Conservation (phyloP, 2,329 filamentous ascomycete genomes). For the Microsporum audouinii region DNA sequence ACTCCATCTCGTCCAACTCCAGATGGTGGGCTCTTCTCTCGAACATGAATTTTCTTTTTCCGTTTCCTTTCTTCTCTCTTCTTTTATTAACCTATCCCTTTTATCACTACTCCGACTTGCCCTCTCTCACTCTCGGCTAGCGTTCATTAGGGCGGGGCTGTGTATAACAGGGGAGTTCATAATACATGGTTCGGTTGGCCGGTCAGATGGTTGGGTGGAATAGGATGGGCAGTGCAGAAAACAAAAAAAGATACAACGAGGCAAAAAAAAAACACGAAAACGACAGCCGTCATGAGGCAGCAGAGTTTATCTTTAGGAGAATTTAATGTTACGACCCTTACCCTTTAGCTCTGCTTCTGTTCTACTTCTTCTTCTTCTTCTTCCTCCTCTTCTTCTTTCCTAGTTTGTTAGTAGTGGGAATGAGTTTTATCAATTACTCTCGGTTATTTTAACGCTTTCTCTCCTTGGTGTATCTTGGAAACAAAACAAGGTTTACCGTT, state of each 20-base stretch:
- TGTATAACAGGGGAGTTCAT: background rate
- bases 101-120: background rate
- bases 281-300: background rate
- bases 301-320: background rate
- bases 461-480: too few species aligned
- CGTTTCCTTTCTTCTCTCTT: background rate
- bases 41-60: background rate
- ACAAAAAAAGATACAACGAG: background rate
- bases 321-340: background rate
- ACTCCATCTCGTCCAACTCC: background rate
- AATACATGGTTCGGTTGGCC: background rate
- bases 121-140: background rate
- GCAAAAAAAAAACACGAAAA: background rate
- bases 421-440: too few species aligned
- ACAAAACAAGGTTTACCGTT: background rate
- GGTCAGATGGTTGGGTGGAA: background rate
- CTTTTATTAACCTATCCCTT: background rate
- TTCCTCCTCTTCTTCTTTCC: too few species aligned
- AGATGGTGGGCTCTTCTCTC: background rate
- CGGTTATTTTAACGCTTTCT: too few species aligned
- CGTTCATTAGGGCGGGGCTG: background rate
- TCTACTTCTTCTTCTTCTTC: background rate
- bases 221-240: background rate
- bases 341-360: background rate
- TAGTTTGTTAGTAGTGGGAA: too few species aligned